Percentiles rank a stretch among this genome's conserved stretches.
These are phyloP conservation scores for Blumeria graminis DNA, from an alignment of 2,329 filamentous ascomycete species.

Conservation along the genomic window DNA sequence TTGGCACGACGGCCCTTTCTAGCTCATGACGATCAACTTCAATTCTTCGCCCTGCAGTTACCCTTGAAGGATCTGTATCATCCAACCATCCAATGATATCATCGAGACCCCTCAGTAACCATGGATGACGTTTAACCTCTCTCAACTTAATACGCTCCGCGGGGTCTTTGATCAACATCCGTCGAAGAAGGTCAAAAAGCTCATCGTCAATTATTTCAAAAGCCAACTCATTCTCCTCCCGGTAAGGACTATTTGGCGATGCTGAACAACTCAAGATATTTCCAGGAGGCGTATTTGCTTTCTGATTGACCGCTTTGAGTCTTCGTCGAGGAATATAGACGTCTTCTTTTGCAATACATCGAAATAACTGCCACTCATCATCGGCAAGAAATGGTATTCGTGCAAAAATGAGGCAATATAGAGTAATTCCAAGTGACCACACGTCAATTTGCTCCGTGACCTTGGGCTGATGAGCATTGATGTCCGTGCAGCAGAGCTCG, in stretches of 20 bases:
- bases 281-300: constrained; percentile 28
- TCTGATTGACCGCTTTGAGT: constrained; percentile 48
- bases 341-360: constrained; percentile 76
- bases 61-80: constrained; percentile 65
- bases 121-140: constrained; percentile 84
- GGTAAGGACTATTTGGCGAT: constrained; percentile 33
- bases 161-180: constrained; percentile 74
- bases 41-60: constrained; percentile 61
- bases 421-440: constrained; percentile 86
- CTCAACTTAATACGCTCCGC: constrained; percentile 66
- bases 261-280: constrained; percentile 27
- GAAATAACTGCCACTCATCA: constrained; percentile 80
- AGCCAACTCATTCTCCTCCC: constrained; percentile 51
- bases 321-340: constrained; percentile 67
- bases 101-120: constrained; percentile 59
- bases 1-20: constrained; percentile 68
- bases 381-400: constrained; percentile 82
- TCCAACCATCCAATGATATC: constrained; percentile 71
- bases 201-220: constrained; percentile 73
- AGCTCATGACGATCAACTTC: constrained; percentile 82
- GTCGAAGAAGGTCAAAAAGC: constrained; percentile 51
- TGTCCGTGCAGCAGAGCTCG: constrained; percentile 77
- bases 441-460: constrained; percentile 89
- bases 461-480: constrained; percentile 41
- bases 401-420: constrained; percentile 87